phyloP scores from a whole-genome alignment of 2,329 filamentous ascomycete species.

The Didymosphaeria variabile region DNA sequence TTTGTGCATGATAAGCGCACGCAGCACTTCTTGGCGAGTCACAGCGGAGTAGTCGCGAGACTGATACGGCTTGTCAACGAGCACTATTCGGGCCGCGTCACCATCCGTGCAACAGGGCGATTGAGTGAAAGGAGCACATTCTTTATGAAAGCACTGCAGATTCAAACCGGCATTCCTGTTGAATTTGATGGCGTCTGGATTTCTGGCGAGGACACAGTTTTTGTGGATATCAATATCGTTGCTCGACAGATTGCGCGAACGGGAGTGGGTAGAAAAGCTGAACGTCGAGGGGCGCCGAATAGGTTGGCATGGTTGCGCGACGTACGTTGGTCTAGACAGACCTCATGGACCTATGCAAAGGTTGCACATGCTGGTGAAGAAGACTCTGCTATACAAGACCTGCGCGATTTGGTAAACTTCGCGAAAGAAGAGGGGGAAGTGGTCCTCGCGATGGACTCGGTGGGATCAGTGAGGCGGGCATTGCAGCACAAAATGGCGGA shows the following conservation, averaged over 20 bases:
- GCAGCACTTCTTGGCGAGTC: neutral
- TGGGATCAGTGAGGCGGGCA: neutral
- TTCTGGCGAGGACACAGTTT: neutral
- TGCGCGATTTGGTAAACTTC: neutral
- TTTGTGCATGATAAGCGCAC: neutral
- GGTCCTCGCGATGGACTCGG: neutral
- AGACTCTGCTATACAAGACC: neutral
- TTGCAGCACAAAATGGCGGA: neutral
- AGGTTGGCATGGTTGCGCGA: neutral
- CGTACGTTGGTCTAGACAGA: neutral
- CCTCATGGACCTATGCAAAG: neutral
- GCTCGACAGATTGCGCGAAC: neutral
- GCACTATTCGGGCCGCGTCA: neutral
- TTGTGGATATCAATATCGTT: neutral
- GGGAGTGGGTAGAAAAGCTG: neutral
- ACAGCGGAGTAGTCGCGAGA: neutral
- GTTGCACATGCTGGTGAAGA: neutral
- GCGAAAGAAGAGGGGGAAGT: neutral
- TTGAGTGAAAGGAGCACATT: neutral
- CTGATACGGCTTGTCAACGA: neutral
- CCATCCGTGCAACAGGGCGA: neutral
- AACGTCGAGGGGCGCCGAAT: neutral
- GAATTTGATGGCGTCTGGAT: neutral
- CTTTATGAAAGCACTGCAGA: neutral
- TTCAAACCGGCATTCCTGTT: neutral